Conservation (phyloP, 176 grass and related monocot genomes). For the Oryza rufipogon region DNA sequence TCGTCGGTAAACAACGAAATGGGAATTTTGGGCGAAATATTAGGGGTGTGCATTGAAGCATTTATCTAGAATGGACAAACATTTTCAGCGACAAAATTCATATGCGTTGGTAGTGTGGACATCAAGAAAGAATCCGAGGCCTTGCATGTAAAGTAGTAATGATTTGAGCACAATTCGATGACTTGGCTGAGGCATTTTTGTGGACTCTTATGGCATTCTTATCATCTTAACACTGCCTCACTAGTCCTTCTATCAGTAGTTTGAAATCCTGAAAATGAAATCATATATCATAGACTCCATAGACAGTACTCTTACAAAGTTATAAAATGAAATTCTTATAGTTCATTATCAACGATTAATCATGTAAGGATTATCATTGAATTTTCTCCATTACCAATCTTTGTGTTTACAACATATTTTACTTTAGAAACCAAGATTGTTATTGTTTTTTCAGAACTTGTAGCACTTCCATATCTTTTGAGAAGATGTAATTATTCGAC, state of each 20-base stretch:
- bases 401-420: background rate
- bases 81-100: background rate
- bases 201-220: background rate
- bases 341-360: background rate
- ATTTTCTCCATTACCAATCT: background rate
- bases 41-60: background rate
- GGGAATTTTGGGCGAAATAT: background rate
- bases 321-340: slow-evolving; percentile 1
- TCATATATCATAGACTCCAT: background rate
- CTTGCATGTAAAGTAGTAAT: background rate
- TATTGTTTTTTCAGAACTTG: slow-evolving; percentile 1
- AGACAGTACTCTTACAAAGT: background rate
- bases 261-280: slow-evolving; percentile 12
- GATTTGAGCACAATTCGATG: slow-evolving; percentile 23
- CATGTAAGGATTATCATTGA: slow-evolving; percentile 1
- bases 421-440: slow-evolving; percentile 18
- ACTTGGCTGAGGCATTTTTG: slow-evolving; percentile 2
- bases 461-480: too few relatives aligned
- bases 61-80: background rate
- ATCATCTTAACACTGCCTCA: background rate
- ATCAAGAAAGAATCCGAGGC: background rate
- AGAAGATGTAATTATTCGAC: too few relatives aligned
- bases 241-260: background rate
- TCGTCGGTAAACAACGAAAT: background rate
- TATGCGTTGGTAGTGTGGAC: background rate